Base-by-base conservation (phyloP, 441 rosid species). In the Jatropha podagrica region DNA sequence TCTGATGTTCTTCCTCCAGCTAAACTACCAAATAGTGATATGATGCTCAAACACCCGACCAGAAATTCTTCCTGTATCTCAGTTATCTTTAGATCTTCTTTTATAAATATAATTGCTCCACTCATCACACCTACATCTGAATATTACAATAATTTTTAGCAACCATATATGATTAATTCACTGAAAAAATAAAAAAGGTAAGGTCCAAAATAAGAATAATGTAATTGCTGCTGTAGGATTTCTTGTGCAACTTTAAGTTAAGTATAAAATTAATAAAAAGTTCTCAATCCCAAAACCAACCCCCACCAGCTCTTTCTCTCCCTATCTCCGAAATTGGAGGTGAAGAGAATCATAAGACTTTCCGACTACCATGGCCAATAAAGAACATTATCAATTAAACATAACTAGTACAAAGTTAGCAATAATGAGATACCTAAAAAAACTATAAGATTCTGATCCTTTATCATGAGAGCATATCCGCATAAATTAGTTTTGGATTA, bases 121-220 rank as follows among this genome's bases (percentile, higher is more conserved):
- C 98, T 94, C 97, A 92, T 94, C 42, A 94, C 97, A 66, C 97
- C 98, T 2, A 94, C 95, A 87, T 94, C 97, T 94, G 92, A 79
- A 78, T 14, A 78, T 73, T 12, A 17, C 20, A 58, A 48, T 44
- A 41, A 15, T 18, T 17, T 27, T 60, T 32, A 10, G 60, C 13
- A 2, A 32, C 55, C 32, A 32, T 32, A 1, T 44, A 8, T 26
- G 3, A 49, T 11, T 66, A 2, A 0, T 56, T 20, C 61, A 56
- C 23, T 3, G 18, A 52, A 17, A 52, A 17, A 52, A 52, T 32
- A 32, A 52, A 52, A 52, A 17, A 52, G 56, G 2, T 32, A 44
- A 17, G 15, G 1, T 17, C 26, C 26, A 65, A 41, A 18, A 60
- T 3, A 52, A 38, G 7, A 69, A 52, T 54, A 13, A n/a, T 37